phyloP scores from a whole-genome alignment of 768 basidiomycete species.

The Calocybe indica region DNA sequence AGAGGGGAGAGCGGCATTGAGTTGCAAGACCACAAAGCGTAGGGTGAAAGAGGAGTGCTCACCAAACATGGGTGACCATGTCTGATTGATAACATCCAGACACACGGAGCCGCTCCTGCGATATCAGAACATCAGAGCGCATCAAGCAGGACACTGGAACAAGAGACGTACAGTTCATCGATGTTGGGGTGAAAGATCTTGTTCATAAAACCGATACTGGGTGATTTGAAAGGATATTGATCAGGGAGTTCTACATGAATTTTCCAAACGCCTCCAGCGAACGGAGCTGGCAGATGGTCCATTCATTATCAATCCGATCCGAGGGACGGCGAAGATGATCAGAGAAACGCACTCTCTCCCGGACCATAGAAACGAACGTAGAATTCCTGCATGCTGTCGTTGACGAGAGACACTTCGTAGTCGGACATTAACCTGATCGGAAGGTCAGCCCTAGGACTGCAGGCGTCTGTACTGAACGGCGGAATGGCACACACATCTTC shows the following conservation, averaged over 20 bases:
- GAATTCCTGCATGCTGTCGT: slow-evolving; percentile 99
- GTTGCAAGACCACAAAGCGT: not conserved
- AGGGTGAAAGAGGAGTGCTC: slow-evolving; percentile 23
- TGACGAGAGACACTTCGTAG: slow-evolving; percentile 95
- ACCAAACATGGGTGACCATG: slow-evolving; percentile 99
- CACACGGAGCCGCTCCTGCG: slow-evolving; percentile 93
- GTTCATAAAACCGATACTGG: slow-evolving; percentile 99
- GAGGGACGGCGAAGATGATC: not conserved
- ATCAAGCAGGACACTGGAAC: not conserved
- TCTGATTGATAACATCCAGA: slow-evolving; percentile 97
- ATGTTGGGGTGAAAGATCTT: slow-evolving; percentile 99
- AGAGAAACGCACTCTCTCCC: slow-evolving; percentile 68
- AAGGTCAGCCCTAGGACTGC: slow-evolving; percentile 5
- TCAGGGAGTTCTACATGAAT: slow-evolving; percentile 98
- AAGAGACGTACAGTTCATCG: slow-evolving; percentile 82
- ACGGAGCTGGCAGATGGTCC: slow-evolving; percentile 62
- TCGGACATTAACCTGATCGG: slow-evolving; percentile 87
- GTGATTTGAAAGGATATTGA: slow-evolving; percentile 98
- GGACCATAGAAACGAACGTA: slow-evolving; percentile 95
- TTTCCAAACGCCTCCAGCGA: slow-evolving; percentile 98
- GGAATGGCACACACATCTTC: slow-evolving; percentile 70
- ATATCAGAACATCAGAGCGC: slow-evolving; percentile 9
- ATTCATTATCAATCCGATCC: not conserved
- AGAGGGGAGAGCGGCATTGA: slow-evolving; percentile 1
- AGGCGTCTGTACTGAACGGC: not conserved